phyloP scores from a whole-genome alignment of 345 rosid genomes.

The Linum tenue region DNA sequence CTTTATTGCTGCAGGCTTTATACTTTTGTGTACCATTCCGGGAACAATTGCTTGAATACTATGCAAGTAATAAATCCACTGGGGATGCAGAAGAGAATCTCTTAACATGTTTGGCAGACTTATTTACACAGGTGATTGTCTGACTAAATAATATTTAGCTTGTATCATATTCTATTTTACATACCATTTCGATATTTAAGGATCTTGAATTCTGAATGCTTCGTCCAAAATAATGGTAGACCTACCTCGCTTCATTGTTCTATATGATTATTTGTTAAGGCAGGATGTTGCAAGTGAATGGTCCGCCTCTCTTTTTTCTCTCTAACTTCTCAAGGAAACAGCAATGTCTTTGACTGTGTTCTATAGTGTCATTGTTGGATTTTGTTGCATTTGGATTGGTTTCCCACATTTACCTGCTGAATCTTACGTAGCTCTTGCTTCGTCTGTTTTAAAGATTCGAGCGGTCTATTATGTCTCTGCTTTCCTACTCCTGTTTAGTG shows the following conservation, averaged over 20 bases:
- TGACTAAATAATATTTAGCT: not conserved
- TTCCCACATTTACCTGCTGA: not conserved
- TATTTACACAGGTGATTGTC: slow-evolving; percentile 71
- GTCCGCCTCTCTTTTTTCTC: not conserved
- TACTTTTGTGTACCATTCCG: slow-evolving; percentile 98
- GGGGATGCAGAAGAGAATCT: slow-evolving; percentile 93
- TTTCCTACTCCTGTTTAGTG: too few relatives aligned
- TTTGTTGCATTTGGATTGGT: not conserved
- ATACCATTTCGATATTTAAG: not conserved
- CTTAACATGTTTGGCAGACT: slow-evolving; percentile 90
- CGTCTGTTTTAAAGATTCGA: not conserved
- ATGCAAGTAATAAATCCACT: slow-evolving; percentile 52
- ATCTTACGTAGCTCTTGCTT: not conserved
- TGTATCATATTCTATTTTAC: not conserved
- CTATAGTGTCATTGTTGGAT: not conserved
- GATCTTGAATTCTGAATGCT: too few relatives aligned
- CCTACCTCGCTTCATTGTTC: not conserved
- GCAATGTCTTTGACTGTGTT: not conserved
- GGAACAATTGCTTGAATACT: slow-evolving; percentile 94
- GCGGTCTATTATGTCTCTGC: not conserved
- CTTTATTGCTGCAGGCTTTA: slow-evolving; percentile 59
- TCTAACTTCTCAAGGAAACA: not conserved
- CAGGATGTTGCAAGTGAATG: not conserved
- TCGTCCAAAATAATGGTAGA: too few relatives aligned
- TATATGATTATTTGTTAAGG: not conserved